Evolutionary conservation across 192 early-diverging fungal genomes (phyloP), one percentile per base, ranked within the genome.

Genomic region (Mortierella hygrophila): DNA sequence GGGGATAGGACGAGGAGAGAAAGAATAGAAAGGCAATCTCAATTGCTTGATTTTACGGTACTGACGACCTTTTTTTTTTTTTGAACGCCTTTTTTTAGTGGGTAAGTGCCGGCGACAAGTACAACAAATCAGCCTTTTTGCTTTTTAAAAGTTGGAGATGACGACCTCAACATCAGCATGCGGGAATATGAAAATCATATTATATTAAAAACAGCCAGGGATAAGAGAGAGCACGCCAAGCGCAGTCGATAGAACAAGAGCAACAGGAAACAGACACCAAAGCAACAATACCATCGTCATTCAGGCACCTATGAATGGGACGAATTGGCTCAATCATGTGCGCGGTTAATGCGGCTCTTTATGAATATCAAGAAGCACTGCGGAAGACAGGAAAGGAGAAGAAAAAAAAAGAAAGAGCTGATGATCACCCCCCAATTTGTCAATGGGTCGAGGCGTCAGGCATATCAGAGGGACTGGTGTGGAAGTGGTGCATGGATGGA

Each of bases 91-190:
- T 47, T 70, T 26, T 57, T 9, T 79, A 79, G 78, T 79, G 42
- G 78, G 78, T 79, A 79, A 65, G 78, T 79, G 70, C 60, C 63
- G 26, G 13, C 63, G 26, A 29, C 0, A 65, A 29, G 10, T 29
- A 15, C 60, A 65, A 65, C 60, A 65, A 55, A 49, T 7, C 13
- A 55, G 20, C 6, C 9, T 11, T 1, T 65, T 65, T 65, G n/a
- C 29, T 32, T 26, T 32, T 65, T 11, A 0, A 3, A 2, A 4
- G 49, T 52, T 52, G 49, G 18, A 52, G 18, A 65, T 32, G 29
- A 32, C 60, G n/a, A 32, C 29, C 26, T 32, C 60, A 13, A 46
- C 9, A 46, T 18, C 60, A 32, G 26, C 26, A 13, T 10, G 3
- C n/a, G 29, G 60, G 11, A 32, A 32, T 13, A 65, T 46, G 44